phyloP scores from a whole-genome alignment of 75 land plant species.

The Pinus tabuliformis region DNA sequence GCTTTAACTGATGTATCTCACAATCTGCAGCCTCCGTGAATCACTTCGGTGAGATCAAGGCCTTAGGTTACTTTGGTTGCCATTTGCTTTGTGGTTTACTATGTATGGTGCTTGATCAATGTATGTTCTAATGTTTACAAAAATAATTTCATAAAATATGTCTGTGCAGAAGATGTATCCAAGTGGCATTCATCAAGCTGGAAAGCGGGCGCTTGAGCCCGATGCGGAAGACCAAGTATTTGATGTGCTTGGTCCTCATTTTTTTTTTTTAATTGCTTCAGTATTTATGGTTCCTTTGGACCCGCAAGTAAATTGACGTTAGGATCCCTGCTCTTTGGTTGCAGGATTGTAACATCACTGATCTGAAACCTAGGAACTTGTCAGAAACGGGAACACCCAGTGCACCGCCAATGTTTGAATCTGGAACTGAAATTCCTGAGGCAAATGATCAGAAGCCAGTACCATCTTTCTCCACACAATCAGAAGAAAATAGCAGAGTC shows the following conservation, averaged over 20 bases:
- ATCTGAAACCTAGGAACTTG: conserved; percentile 3
- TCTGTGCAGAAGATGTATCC: background rate
- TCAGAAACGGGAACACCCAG: conserved; percentile 60
- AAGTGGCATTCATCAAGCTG: background rate
- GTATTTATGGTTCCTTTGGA: background rate
- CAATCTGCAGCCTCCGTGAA: background rate
- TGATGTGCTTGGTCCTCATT: background rate
- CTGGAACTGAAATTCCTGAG: conserved; percentile 20
- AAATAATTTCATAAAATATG: background rate
- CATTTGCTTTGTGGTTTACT: background rate
- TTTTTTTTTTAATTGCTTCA: background rate
- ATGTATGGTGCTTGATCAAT: background rate
- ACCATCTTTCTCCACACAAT: background rate
- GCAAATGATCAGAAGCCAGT: background rate
- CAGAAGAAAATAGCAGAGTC: background rate
- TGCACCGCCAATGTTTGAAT: conserved; percentile 62
- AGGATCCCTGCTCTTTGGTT: background rate
- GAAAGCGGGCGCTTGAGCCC: background rate
- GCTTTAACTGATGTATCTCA: background rate
- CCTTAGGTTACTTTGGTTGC: too few relatives aligned
- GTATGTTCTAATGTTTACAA: background rate
- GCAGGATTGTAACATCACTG: background rate
- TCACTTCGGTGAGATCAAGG: background rate
- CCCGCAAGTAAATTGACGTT: background rate
- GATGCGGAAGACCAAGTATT: conserved; percentile 5